A percentile compares a stretch with the other conserved stretches of the same genome.
Evolutionary conservation across 345 rosid genomes (phyloP).

Genomic region (Syzygium aqueum): DNA sequence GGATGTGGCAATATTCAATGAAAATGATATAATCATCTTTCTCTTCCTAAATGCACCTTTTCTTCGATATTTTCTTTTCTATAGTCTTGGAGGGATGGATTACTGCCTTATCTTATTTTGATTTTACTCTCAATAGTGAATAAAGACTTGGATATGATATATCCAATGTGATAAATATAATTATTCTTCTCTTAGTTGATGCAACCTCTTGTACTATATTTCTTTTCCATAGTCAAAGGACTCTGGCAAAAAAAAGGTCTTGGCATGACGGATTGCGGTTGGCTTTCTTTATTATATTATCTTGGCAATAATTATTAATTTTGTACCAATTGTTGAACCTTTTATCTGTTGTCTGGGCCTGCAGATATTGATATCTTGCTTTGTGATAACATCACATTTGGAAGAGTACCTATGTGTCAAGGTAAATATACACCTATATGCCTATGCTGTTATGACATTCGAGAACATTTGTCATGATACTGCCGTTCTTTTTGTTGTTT

Average conservation of each 20-base stretch:
- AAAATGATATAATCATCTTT: not conserved
- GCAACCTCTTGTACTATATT: not conserved
- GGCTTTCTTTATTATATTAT: not conserved
- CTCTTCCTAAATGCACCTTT: not conserved
- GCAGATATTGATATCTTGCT: constrained; percentile 87
- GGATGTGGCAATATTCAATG: not conserved
- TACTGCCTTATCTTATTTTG: not conserved
- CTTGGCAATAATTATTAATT: not conserved
- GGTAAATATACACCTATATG: constrained; percentile 22
- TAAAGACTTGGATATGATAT: not conserved
- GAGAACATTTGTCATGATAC: not conserved
- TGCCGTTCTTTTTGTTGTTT: not conserved
- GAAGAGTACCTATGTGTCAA: constrained; percentile 86
- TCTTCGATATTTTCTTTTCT: not conserved
- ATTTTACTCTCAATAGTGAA: not conserved
- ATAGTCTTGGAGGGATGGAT: not conserved
- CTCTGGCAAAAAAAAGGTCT: not conserved
- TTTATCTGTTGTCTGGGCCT: not conserved
- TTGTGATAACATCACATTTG: constrained; percentile 78
- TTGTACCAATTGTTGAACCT: not conserved
- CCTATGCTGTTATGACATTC: not conserved
- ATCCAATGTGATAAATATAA: not conserved
- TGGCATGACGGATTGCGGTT: not conserved
- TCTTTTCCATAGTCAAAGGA: not conserved
- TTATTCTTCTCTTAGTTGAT: not conserved